phyloP scores from a whole-genome alignment of 306 rosid species.

The Abrus pulchellus region DNA sequence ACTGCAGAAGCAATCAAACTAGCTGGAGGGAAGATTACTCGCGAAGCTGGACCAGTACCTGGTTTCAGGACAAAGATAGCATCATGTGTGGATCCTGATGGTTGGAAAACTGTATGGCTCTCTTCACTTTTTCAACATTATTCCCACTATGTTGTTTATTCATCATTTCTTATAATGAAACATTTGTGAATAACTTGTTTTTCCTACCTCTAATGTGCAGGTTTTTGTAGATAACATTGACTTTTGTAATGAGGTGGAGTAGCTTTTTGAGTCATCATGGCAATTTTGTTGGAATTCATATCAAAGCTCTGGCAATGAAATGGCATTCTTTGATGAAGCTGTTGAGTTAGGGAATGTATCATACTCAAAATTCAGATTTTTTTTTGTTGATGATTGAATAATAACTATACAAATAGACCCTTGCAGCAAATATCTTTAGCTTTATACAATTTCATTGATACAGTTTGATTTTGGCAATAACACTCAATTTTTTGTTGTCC shows the following conservation, averaged over 20 bases:
- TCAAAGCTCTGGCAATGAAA: constrained; percentile 39
- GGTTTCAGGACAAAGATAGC: constrained; percentile 85
- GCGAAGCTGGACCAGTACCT: constrained; percentile 93
- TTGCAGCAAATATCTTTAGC: constrained; percentile 37
- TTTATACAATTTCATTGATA: constrained; percentile 14
- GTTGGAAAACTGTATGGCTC: constrained; percentile 91
- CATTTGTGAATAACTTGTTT: constrained; percentile 18
- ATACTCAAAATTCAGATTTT: constrained; percentile 52
- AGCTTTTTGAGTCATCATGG: constrained; percentile 37
- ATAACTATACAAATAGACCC: constrained; percentile 41
- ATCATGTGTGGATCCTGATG: constrained; percentile 94
- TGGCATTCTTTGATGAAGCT: constrained; percentile 46
- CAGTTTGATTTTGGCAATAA: background rate
- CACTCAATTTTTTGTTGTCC: background rate
- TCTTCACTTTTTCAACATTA: constrained; percentile 9
- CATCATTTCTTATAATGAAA: constrained; percentile 25
- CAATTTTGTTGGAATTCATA: constrained; percentile 41
- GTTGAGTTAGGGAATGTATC: constrained; percentile 44
- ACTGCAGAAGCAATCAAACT: constrained; percentile 95
- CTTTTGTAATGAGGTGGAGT: constrained; percentile 82
- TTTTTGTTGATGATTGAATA: constrained; percentile 69
- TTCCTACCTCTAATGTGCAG: constrained; percentile 53
- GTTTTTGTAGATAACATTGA: constrained; percentile 96
- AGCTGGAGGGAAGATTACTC: constrained; percentile 81
- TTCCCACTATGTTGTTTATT: constrained; percentile 9